Conservation (phyloP, 345 rosid genomes). For the Noccaea bulbosa region DNA sequence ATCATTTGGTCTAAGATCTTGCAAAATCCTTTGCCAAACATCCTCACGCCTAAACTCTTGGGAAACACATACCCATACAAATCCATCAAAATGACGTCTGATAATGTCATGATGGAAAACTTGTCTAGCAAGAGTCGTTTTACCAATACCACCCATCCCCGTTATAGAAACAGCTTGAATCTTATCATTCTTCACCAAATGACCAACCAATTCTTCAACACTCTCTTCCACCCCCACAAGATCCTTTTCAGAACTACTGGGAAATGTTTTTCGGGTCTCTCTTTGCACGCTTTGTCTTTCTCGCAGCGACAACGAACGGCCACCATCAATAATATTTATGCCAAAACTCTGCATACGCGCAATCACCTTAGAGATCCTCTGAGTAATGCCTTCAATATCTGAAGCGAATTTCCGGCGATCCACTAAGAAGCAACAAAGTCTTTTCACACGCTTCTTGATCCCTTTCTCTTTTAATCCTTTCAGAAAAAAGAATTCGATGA, state of each 20-base stretch:
- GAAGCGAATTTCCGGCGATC: neutral
- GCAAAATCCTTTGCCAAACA: slow-evolving; percentile 43
- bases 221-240: slow-evolving; percentile 49
- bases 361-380: slow-evolving; percentile 37
- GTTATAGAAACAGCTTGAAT: slow-evolving; percentile 38
- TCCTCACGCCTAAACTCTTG: slow-evolving; percentile 37
- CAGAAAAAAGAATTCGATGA: neutral
- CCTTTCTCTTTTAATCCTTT: neutral
- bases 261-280: slow-evolving; percentile 34
- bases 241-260: slow-evolving; percentile 35
- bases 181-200: slow-evolving; percentile 14
- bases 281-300: slow-evolving; percentile 21
- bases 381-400: slow-evolving; percentile 25
- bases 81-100: slow-evolving; percentile 34
- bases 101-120: slow-evolving; percentile 27
- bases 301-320: neutral
- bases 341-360: slow-evolving; percentile 41
- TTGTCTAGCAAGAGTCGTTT: slow-evolving; percentile 50
- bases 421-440: neutral
- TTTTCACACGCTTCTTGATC: slow-evolving; percentile 5
- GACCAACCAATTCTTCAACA: slow-evolving; percentile 25
- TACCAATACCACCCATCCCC: slow-evolving; percentile 63
- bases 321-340: slow-evolving; percentile 14
- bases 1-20: slow-evolving; percentile 36
- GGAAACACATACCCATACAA: slow-evolving; percentile 51